Percentiles rank a stretch among this genome's conserved stretches.
These are phyloP conservation scores for Cucurbita moschata DNA, from an alignment of 306 rosid genomes.

Conservation along the genomic window DNA sequence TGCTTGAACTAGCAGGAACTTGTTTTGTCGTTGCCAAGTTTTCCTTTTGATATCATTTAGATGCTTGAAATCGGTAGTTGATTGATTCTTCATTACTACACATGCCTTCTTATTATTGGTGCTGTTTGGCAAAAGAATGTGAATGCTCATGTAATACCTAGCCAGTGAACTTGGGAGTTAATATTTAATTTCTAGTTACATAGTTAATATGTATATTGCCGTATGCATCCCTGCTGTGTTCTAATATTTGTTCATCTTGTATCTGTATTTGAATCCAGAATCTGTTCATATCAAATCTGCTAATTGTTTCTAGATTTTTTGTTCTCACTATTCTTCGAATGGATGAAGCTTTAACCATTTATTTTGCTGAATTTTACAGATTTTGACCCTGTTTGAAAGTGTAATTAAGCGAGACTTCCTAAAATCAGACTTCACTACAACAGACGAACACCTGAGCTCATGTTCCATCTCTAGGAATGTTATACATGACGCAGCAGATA, in stretches of 20 bases:
- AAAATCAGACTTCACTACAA: slow-evolving; percentile 49
- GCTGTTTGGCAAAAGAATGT: neutral
- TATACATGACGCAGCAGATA: slow-evolving; percentile 23
- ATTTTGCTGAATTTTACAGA: slow-evolving; percentile 23
- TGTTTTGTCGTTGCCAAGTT: neutral
- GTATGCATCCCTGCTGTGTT: neutral
- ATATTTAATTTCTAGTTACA: neutral
- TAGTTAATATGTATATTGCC: neutral
- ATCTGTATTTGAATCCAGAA: neutral
- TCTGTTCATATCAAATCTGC: neutral
- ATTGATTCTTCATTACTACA: neutral
- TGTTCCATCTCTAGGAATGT: slow-evolving; percentile 22
- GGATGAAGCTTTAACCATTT: neutral
- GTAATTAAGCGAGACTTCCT: slow-evolving; percentile 55
- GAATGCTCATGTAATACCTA: neutral
- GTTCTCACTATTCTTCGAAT: neutral
- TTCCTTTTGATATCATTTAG: neutral
- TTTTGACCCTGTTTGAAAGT: slow-evolving; percentile 56
- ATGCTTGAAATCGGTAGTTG: neutral
- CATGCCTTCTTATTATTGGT: neutral
- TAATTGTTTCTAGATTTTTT: neutral
- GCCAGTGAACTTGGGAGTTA: neutral
- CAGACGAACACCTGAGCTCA: slow-evolving; percentile 54
- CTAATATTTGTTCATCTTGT: neutral
- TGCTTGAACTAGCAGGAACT: neutral